Evolutionary conservation across 2,329 filamentous ascomycete genomes (phyloP), one percentile per base, ranked within the genome.

Genomic region (Zymoseptoria crescenta): DNA sequence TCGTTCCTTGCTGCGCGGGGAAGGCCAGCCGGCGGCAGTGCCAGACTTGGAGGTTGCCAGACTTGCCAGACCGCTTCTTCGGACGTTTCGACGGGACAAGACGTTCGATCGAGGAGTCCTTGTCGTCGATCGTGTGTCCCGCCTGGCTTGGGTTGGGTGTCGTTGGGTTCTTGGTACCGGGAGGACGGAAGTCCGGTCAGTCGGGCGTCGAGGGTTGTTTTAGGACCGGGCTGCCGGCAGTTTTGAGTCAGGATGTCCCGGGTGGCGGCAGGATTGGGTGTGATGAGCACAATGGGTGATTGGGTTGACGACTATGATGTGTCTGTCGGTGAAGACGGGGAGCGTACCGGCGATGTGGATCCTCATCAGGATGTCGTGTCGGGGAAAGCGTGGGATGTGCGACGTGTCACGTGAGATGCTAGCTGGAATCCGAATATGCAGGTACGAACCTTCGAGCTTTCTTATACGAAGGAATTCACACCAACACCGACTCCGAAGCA

Each of bases 1-100:
- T 35, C 55, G 48, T 50, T 56, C 55, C 55, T 51, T 56, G 55
- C 48, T 56, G 27, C 48, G 41, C 52, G 27, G 35, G 35, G 35
- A 45, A 45, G 35, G 7, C 35, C 2, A 45, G 35, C 35, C 35
- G 35, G 35, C 35, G 35, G 35, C 35, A 45, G 35, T 45, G 13
- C 16, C 35, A 45, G 35, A 45, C 35, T 24, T 4, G n/a, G n/a
- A n/a, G n/a, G n/a, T 13, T 45, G 35, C 35, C 35, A n/a, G 35
- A 45, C 13, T 45, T 45, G 16, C n/a, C 35, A 45, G 35, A 45
- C 35, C 35, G 35, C 35, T 45, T 45, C 35, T 45, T 45, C 35
- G 35, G 35, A n/a, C 35, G 35, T 16, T 4, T 45, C 35, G 35
- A 45, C 35, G 2, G 2, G n/a, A 45, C 6, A 7, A 6, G 10